A percentile compares a stretch with the other conserved stretches of the same genome.
phyloP scores from a whole-genome alignment of 2,329 filamentous ascomycete species.

The Colletotrichum caudatum region DNA sequence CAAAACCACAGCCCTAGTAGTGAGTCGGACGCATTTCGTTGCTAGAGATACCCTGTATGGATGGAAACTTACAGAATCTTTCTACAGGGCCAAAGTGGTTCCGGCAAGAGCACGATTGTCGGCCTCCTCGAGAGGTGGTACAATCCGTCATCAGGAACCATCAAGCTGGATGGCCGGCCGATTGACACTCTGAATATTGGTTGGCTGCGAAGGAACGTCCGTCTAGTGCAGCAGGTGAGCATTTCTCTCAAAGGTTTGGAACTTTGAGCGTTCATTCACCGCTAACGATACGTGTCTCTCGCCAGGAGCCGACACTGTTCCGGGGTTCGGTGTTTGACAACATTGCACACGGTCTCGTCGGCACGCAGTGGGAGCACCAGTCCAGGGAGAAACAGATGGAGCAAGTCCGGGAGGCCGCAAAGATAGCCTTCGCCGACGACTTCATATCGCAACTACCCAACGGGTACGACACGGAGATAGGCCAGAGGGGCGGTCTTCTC shows the following conservation, averaged over 20 bases:
- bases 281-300: neutral
- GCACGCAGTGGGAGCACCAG: constrained; percentile 25
- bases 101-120: constrained; percentile 76
- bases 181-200: constrained; percentile 47
- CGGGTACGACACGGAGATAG: constrained; percentile 45
- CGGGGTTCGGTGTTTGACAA: constrained; percentile 45
- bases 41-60: neutral
- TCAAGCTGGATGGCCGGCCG: constrained; percentile 47
- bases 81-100: constrained; percentile 70
- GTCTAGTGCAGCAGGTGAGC: constrained; percentile 47
- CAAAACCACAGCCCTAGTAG: constrained; percentile 73
- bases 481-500: constrained; percentile 43
- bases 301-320: constrained; percentile 45
- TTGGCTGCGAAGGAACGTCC: constrained; percentile 49
- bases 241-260: rapidly evolving
- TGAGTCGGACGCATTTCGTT: neutral
- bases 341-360: constrained; percentile 44
- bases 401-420: constrained; percentile 42
- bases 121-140: constrained; percentile 77
- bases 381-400: constrained; percentile 20
- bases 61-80: neutral
- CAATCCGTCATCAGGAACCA: constrained; percentile 42
- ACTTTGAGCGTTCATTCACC: neutral
- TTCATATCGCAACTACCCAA: constrained; percentile 45
- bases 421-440: constrained; percentile 44